Base-by-base conservation (phyloP, 805 yeast genomes). In the Wickerhamomyces mucosus region DNA sequence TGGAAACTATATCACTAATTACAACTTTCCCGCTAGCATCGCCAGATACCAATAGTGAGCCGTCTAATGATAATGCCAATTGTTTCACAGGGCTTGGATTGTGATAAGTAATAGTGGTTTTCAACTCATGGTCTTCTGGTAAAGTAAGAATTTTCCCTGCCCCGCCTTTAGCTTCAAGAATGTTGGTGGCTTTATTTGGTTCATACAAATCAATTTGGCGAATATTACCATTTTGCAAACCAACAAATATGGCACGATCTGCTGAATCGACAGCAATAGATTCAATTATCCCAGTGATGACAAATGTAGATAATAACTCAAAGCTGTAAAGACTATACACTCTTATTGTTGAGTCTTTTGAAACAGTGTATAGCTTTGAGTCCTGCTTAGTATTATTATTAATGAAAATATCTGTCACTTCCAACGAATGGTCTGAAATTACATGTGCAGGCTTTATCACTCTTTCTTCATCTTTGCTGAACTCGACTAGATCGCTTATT, bases 261-360 rank as follows among this genome's bases (percentile, higher is more conserved):
- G 88, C 84, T 1, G 94, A 85, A 53, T 89, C 97, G 6, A 71
- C 58, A 0, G 73, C 65, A 6, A 89, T 34, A 14, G 78, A 58
- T 17, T 67, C 65, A 9, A 83, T 67, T 0, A 79, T 67, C 14
- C 55, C 48, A 4, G 78, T 71, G 17, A 79, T 55, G n/a, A 86
- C 77, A 48, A 83, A 77, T 0, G 95, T 84, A 7, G 85, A 67
- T 14, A 81, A 52, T 21, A 80, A 56, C 20, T 63, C 59, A 25
- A 36, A 41, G 14, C 28, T 37, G 4, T 21, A 43, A 26, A 83
- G 47, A 45, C 75, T 75, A 58, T 80, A 85, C 23, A 83, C 66
- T 43, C 94, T 62, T 32, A 84, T 56, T 1, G 95, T 84, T 25
- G 75, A 66, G 50, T 88, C 96, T 28, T 58, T 55, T 0, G 96